Percentiles rank a stretch among this genome's conserved stretches.
Conservation (phyloP, 345 rosid species). For the Pistacia atlantica region DNA sequence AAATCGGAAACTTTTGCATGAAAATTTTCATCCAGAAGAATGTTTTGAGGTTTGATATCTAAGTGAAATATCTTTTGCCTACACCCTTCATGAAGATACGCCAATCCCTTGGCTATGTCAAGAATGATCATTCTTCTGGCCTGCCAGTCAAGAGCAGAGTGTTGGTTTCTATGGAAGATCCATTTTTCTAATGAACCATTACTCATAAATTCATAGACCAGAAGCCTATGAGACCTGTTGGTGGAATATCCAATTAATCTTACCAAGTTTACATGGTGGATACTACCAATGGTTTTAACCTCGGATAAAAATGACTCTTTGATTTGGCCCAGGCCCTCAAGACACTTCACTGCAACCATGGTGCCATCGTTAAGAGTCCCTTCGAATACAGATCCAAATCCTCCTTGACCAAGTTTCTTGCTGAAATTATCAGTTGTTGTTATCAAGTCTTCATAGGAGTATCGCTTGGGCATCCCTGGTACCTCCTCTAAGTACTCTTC, state of each 20-base stretch:
- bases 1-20: too few species aligned
- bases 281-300: not conserved
- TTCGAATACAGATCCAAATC: not conserved
- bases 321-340: not conserved
- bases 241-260: not conserved
- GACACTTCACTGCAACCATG: not conserved
- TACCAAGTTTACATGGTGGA: slow-evolving; percentile 2
- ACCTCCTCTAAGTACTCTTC: not conserved
- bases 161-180: not conserved
- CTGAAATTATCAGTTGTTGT: not conserved
- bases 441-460: not conserved
- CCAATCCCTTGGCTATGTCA: not conserved
- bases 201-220: not conserved
- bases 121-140: not conserved
- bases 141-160: not conserved
- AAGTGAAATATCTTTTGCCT: not conserved
- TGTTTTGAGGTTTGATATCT: not conserved
- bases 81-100: not conserved
- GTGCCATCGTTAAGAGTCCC: not conserved
- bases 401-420: not conserved
- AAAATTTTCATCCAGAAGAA: too few species aligned
- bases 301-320: not conserved
- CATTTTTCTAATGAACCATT: slow-evolving; percentile 3
- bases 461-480: not conserved
- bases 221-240: not conserved